Conservation (phyloP, 139 green algal genomes). For the Auxenochlorella protothecoides region DNA sequence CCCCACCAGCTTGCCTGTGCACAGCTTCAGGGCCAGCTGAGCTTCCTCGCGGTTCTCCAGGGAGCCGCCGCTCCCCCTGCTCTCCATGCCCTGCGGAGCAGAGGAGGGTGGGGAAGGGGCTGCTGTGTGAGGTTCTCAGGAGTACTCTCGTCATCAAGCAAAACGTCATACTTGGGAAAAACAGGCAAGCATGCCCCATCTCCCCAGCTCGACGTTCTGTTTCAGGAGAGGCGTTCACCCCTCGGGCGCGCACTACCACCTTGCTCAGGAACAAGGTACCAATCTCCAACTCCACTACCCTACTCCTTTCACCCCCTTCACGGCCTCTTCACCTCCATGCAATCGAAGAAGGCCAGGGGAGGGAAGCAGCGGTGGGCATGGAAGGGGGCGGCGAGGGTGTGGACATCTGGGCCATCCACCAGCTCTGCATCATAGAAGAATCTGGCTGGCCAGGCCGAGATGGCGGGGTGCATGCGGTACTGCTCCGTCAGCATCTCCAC, state of each 20-base stretch:
- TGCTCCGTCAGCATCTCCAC: conserved; percentile 72
- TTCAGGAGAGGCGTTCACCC: conserved; percentile 5
- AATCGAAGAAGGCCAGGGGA: conserved; percentile 53
- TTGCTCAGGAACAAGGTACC: conserved; percentile 2
- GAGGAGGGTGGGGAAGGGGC: no score
- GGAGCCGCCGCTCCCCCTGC: no score
- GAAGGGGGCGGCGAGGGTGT: conserved; percentile 52
- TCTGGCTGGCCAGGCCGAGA: conserved; percentile 42
- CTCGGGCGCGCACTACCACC: conserved; percentile 52
- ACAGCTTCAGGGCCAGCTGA: no score
- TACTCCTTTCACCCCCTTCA: conserved; percentile 23
- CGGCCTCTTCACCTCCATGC: neutral
- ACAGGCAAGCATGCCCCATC: no score
- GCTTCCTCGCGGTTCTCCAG: no score
- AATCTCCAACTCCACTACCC: no score
- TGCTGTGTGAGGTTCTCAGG: no score
- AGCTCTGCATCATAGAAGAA: conserved; percentile 51
- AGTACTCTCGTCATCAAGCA: no score
- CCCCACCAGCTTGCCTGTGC: no score
- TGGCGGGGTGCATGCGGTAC: conserved; percentile 83
- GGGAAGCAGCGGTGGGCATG: conserved; percentile 32
- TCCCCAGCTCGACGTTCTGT: no score
- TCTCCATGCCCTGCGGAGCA: no score
- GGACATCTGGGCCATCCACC: conserved; percentile 47
- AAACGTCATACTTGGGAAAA: no score